phyloP scores from a whole-genome alignment of 1,284 basidiomycete species.

The Apiotrichum siamense region DNA sequence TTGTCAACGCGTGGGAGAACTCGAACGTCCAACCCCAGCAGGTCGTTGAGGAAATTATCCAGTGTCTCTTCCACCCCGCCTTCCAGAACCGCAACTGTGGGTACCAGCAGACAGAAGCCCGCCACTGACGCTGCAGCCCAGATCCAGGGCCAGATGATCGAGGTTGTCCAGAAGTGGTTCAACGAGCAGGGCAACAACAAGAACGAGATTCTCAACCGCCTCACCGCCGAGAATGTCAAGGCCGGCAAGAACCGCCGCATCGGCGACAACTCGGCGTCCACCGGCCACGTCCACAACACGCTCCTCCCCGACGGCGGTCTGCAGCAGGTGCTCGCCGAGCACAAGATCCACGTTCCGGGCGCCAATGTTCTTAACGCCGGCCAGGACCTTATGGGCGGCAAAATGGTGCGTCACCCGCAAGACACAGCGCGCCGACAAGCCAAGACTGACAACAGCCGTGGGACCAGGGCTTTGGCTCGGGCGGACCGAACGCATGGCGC shows the following conservation, averaged over 20 bases:
- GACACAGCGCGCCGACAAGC: too few relatives aligned
- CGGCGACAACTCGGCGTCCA: slow-evolving; percentile 33
- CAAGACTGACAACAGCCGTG: slow-evolving; percentile 36
- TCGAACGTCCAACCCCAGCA: slow-evolving; percentile 56
- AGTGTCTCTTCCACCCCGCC: slow-evolving; percentile 81
- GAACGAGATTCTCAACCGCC: slow-evolving; percentile 56
- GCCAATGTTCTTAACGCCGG: slow-evolving; percentile 40
- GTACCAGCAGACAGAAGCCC: slow-evolving; percentile 61
- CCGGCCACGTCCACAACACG: slow-evolving; percentile 43
- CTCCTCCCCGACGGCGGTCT: slow-evolving; percentile 42
- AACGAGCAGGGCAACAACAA: slow-evolving; percentile 55
- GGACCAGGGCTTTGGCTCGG: slow-evolving; percentile 44
- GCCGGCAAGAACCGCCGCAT: slow-evolving; percentile 67
- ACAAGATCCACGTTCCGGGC: slow-evolving; percentile 45
- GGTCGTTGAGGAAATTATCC: slow-evolving; percentile 62
- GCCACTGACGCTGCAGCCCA: too few relatives aligned
- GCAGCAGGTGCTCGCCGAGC: slow-evolving; percentile 42
- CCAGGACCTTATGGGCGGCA: slow-evolving; percentile 43
- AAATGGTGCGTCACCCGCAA: slow-evolving; percentile 30
- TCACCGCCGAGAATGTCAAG: slow-evolving; percentile 62
- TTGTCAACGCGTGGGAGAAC: slow-evolving; percentile 83
- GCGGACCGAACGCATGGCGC: slow-evolving; percentile 44
- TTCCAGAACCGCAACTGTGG: slow-evolving; percentile 58
- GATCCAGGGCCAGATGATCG: slow-evolving; percentile 70
- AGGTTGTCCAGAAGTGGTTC: slow-evolving; percentile 52